Percentiles rank a stretch among this genome's conserved stretches.
These are phyloP conservation scores for Trametes coccinea DNA, from an alignment of 768 basidiomycete genomes.

Conservation along the genomic window DNA sequence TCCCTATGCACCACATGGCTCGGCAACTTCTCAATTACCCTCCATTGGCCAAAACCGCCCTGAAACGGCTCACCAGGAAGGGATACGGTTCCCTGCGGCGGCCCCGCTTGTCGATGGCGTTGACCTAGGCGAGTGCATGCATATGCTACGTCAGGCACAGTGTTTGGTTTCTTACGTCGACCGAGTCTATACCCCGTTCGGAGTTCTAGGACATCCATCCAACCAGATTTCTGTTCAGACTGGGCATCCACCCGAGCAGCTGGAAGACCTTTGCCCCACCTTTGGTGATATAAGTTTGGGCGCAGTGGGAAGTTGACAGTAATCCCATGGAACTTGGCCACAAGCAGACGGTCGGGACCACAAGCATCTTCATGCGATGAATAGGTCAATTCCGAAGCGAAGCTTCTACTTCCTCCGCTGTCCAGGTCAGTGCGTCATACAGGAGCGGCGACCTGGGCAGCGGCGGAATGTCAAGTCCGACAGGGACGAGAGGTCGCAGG, in stretches of 20 bases:
- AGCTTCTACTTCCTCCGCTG: neutral
- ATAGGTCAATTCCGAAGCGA: neutral
- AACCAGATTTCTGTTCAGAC: slow-evolving; percentile 2
- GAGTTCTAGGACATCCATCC: neutral
- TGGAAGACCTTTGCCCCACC: neutral
- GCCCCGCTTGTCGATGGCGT: neutral
- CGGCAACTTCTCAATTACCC: neutral
- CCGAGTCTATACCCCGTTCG: neutral
- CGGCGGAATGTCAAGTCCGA: neutral
- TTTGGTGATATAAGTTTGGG: neutral
- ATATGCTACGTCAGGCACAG: slow-evolving; percentile 18
- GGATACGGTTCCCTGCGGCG: neutral
- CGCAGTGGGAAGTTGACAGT: neutral
- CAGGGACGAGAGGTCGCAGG: neutral
- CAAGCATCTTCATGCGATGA: neutral
- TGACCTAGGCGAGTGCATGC: slow-evolving; percentile 6
- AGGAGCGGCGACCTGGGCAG: neutral
- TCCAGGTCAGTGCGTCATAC: neutral
- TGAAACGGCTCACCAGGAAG: slow-evolving; percentile 5
- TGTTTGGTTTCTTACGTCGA: neutral
- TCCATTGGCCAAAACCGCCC: neutral
- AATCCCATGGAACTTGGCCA: neutral
- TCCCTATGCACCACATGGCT: slow-evolving; percentile 2
- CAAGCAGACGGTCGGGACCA: neutral
- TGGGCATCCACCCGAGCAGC: neutral